Conservation (phyloP, 192 early-diverging fungal species). For the Spizellomyces punctatus region DNA sequence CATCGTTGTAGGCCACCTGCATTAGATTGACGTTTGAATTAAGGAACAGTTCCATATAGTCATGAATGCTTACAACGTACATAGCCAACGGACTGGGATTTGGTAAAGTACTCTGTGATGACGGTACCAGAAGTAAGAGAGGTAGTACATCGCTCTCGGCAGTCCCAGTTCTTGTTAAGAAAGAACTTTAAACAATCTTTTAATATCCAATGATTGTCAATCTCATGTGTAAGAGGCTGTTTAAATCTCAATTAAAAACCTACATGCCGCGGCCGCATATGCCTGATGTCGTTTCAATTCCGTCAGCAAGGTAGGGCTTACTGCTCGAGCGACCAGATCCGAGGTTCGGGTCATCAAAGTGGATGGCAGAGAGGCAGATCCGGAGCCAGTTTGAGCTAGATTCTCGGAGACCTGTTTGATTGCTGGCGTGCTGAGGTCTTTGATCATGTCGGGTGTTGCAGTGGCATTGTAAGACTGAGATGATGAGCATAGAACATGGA, state of each 20-base stretch:
- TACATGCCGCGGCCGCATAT: conserved; percentile 24
- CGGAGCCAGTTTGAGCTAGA: too few species aligned
- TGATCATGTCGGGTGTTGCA: conserved; percentile 27
- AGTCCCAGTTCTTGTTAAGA: conserved; percentile 12
- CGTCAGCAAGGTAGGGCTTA: neutral
- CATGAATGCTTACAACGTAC: neutral
- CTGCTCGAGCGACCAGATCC: too few species aligned
- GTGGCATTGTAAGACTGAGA: too few species aligned
- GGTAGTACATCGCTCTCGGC: conserved; percentile 17
- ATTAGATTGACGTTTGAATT: too few species aligned
- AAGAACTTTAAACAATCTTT: conserved; percentile 18
- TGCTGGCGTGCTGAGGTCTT: conserved; percentile 6
- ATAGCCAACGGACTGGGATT: conserved; percentile 27
- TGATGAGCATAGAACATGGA: too few species aligned
- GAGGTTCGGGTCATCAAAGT: too few species aligned
- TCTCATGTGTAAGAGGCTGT: neutral
- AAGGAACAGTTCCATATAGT: too few species aligned
- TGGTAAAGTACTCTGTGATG: conserved; percentile 2
- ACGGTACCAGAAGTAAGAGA: conserved; percentile 11
- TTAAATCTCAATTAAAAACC: neutral
- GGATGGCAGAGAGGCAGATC: too few species aligned
- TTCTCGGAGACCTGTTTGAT: neutral
- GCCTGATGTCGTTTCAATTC: conserved; percentile 1
- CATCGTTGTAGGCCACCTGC: conserved; percentile 26
- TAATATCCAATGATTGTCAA: neutral